Base-by-base conservation (phyloP, 192 early-diverging fungal genomes). In the Coemansia sp. region DNA sequence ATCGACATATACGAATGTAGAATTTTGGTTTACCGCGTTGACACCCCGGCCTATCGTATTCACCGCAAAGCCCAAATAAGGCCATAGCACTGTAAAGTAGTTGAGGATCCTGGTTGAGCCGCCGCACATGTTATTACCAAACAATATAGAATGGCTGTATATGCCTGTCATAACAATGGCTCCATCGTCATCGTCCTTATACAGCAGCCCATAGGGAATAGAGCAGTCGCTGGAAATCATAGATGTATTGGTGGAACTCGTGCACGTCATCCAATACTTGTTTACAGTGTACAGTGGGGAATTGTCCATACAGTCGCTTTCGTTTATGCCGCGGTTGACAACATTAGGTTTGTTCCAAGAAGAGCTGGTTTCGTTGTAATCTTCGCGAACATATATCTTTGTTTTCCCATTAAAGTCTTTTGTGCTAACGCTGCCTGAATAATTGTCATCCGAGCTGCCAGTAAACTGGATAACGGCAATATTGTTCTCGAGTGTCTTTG, bases 211-310 rank as follows among this genome's bases (percentile, higher is more conserved):
- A 38, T 68, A 76, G 2, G 72, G 72, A 12, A 74, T 37, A 10
- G 19, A 17, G 55, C 72, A 74, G 40, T 38, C 42, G 4, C n/a
- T 16, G 50, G 73, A 70, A 51, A 41, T 54, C 10, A 65, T 53
- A 2, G 74, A 81, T 4, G 61, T 65, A 6, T 70, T 65, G 5
- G 68, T 56, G 44, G 63, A 50, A 5, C 63, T 65, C 9, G 70
- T 53, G 55, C 79, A 81, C 14, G 67, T 12, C 61, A 81, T 70
- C 64, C 64, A 64, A 37, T 76, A 41, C 14, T 55, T 46, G 60
- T 81, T 81, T 42, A 60, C 59, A 16, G 32, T 62, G 61, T 70
- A 76, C 37, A 76, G 64, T 12, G 38, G 13, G 7, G 57, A 41
- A 17, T 16, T 38, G 40, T 40, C 57, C 7, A 17, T 22, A 59